phyloP scores from a whole-genome alignment of 805 yeast genomes.

The Saturnispora zaruensis region DNA sequence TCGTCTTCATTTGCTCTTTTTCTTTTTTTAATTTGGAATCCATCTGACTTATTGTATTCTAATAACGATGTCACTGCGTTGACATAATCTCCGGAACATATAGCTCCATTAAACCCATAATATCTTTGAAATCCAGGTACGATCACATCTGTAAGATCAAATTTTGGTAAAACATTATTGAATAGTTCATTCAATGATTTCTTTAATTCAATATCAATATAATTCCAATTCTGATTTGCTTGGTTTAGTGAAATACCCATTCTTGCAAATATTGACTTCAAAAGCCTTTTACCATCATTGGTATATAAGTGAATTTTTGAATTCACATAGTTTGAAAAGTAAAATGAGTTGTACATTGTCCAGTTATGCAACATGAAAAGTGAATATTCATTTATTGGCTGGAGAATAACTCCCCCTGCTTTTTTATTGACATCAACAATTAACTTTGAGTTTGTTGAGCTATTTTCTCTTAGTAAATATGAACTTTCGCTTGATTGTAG shows the following conservation, averaged over 20 bases:
- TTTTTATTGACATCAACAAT: slow-evolving; percentile 22
- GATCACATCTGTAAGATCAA: slow-evolving; percentile 75
- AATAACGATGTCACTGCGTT: slow-evolving; percentile 80
- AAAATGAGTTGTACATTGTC: slow-evolving; percentile 84
- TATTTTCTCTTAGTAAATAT: slow-evolving; percentile 1
- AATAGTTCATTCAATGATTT: slow-evolving; percentile 63
- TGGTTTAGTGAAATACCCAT: slow-evolving; percentile 89
- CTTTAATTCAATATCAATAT: slow-evolving; percentile 75
- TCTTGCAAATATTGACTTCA: slow-evolving; percentile 87
- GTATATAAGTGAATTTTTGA: slow-evolving; percentile 85
- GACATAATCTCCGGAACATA: slow-evolving; percentile 89
- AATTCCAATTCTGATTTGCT: slow-evolving; percentile 90
- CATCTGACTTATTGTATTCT: slow-evolving; percentile 47
- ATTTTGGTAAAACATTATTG: slow-evolving; percentile 57
- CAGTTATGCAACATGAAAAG: slow-evolving; percentile 84
- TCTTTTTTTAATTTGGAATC: slow-evolving; percentile 9
- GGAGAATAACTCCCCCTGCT: slow-evolving; percentile 34
- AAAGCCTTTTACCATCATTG: slow-evolving; percentile 77
- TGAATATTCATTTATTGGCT: slow-evolving; percentile 75
- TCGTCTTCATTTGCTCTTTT: slow-evolving; percentile 8
- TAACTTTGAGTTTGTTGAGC: slow-evolving; percentile 1
- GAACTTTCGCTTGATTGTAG: slow-evolving; percentile 31
- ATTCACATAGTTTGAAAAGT: slow-evolving; percentile 84
- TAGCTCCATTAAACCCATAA: slow-evolving; percentile 78
- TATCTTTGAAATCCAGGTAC: slow-evolving; percentile 81